Percentiles rank a stretch among this genome's conserved stretches.
These are phyloP conservation scores for Tetrastigma voinierianum DNA, from an alignment of 164 flowering plant species.

Conservation along the genomic window DNA sequence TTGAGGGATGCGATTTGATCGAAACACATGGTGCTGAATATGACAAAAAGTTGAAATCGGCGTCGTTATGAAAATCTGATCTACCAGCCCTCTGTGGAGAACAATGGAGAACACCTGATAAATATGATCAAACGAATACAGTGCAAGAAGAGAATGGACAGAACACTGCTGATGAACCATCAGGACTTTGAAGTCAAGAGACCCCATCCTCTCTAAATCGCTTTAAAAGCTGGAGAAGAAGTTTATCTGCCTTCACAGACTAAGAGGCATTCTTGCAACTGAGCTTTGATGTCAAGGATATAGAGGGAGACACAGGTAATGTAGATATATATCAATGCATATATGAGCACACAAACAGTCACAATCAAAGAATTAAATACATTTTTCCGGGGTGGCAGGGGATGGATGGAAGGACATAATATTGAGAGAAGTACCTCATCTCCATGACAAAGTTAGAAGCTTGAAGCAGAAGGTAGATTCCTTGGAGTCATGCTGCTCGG, in stretches of 20 bases:
- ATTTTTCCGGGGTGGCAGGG: slow-evolving; percentile 23
- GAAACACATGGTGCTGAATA: slow-evolving; percentile 7
- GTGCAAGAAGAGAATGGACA: slow-evolving; percentile 18
- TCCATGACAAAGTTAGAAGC: slow-evolving; percentile 37
- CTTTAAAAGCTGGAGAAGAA: slow-evolving; percentile 31
- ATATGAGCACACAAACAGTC: not conserved
- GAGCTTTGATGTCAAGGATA: slow-evolving; percentile 6
- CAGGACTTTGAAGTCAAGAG: slow-evolving; percentile 35
- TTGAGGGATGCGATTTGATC: not conserved
- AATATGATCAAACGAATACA: slow-evolving; percentile 11
- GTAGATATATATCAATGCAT: not conserved
- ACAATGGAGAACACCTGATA: slow-evolving; percentile 5
- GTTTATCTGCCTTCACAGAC: slow-evolving; percentile 15
- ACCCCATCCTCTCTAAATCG: slow-evolving; percentile 22
- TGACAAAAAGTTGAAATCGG: slow-evolving; percentile 21
- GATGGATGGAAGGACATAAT: slow-evolving; percentile 7
- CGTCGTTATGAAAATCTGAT: slow-evolving; percentile 25
- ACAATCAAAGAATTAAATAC: not conserved
- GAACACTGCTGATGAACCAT: slow-evolving; percentile 15
- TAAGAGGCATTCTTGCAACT: slow-evolving; percentile 10
- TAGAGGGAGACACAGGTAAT: slow-evolving; percentile 23
- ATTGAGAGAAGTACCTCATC: slow-evolving; percentile 18
- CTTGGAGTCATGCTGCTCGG: slow-evolving; percentile 32
- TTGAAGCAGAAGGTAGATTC: slow-evolving; percentile 45
- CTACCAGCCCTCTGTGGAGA: slow-evolving; percentile 24